Evolutionary conservation across 345 rosid genomes (phyloP).

Genomic region (Populus nigra): DNA sequence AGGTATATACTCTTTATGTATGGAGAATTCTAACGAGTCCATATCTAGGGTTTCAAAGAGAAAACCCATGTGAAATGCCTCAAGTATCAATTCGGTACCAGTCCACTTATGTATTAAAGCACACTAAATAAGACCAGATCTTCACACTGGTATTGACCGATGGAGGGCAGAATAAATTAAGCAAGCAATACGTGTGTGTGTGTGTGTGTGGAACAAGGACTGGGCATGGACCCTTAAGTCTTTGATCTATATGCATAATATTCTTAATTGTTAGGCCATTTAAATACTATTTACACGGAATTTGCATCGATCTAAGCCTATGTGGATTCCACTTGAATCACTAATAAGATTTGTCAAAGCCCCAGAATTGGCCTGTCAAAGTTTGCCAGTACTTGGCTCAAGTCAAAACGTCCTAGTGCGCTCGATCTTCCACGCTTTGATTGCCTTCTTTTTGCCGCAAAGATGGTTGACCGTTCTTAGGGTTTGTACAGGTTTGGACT

Average conservation of each 20-base stretch:
- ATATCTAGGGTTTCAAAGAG: neutral
- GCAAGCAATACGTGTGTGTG: neutral
- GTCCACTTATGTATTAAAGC: conserved; percentile 12
- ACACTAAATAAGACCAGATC: conserved; percentile 19
- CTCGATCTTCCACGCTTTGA: neutral
- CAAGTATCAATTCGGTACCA: conserved; percentile 13
- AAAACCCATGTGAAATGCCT: neutral
- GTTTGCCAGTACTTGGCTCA: conserved; percentile 5
- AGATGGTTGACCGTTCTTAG: conserved; percentile 26
- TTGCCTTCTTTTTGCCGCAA: neutral
- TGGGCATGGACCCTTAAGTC: neutral
- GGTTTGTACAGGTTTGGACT: conserved; percentile 7
- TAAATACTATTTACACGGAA: neutral
- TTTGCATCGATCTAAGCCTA: neutral
- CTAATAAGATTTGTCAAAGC: neutral
- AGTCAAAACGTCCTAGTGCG: conserved; percentile 16
- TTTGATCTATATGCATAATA: neutral
- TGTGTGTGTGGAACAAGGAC: neutral
- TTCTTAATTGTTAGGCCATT: conserved; percentile 22
- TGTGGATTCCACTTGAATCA: conserved; percentile 28
- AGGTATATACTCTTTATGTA: no score
- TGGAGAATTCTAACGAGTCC: neutral
- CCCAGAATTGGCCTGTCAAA: conserved; percentile 11
- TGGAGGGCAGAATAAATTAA: neutral
- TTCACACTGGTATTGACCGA: neutral